Percentiles rank a stretch among this genome's conserved stretches.
phyloP scores from a whole-genome alignment of 106 monocot genomes.

The Ottelia alismoides region DNA sequence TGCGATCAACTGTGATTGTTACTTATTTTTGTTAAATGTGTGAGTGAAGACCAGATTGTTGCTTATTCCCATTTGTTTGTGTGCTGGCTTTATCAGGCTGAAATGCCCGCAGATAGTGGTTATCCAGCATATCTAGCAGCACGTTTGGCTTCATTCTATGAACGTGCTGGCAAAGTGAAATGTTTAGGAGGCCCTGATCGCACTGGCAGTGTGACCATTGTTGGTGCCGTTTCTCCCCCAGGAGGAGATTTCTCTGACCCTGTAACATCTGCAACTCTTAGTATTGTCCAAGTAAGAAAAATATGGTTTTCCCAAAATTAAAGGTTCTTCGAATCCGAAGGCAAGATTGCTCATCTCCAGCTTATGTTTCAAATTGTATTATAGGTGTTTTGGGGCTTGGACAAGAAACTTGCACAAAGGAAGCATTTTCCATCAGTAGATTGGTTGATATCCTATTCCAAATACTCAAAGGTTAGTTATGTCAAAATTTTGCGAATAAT shows the following conservation, averaged over 20 bases:
- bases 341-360: too few species aligned
- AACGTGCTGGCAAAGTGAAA: slow-evolving; percentile 98
- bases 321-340: too few species aligned
- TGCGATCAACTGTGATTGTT: too few species aligned
- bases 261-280: slow-evolving; percentile 93
- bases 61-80: too few species aligned
- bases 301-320: too few species aligned
- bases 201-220: slow-evolving; percentile 96
- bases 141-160: slow-evolving; percentile 97
- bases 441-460: slow-evolving; percentile 99
- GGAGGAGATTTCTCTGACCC: slow-evolving; percentile 99
- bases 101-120: slow-evolving; percentile 99
- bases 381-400: slow-evolving; percentile 98
- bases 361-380: too few species aligned
- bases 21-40: too few species aligned
- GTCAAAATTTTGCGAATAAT: too few species aligned
- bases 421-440: slow-evolving; percentile 99
- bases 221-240: slow-evolving; percentile 99
- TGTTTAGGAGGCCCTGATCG: slow-evolving; percentile 82
- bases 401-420: slow-evolving; percentile 99
- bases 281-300: slow-evolving; percentile 94
- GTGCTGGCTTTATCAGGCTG: slow-evolving; percentile 50
- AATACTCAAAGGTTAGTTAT: slow-evolving; percentile 85
- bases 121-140: slow-evolving; percentile 97
- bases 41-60: too few species aligned